phyloP scores from a whole-genome alignment of 2,329 filamentous ascomycete species.

The Aspergillus thermomutatus region DNA sequence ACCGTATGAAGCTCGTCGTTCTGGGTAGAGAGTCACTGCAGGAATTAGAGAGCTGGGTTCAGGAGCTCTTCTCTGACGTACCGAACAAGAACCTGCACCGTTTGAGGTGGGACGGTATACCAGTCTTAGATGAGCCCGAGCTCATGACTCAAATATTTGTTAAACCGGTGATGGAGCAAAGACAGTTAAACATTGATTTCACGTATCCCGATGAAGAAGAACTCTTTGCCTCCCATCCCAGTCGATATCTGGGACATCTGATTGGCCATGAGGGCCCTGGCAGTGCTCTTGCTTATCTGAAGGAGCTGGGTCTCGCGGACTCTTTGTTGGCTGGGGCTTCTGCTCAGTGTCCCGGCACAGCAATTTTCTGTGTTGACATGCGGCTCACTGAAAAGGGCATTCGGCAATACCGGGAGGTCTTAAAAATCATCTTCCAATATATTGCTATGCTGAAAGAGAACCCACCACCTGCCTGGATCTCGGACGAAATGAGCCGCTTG shows the following conservation, averaged over 20 bases:
- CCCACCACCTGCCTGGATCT: constrained; percentile 86
- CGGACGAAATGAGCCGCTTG: constrained; percentile 85
- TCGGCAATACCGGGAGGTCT: constrained; percentile 75
- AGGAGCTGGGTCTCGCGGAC: constrained; percentile 86
- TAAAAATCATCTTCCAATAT: constrained; percentile 86
- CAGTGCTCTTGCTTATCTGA: constrained; percentile 85
- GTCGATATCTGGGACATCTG: constrained; percentile 80
- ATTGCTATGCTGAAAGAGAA: constrained; percentile 78
- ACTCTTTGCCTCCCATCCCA: constrained; percentile 75
- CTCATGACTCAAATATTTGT: constrained; percentile 73
- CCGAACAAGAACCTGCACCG: constrained; percentile 74
- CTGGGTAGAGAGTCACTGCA: constrained; percentile 79
- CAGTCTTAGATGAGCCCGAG: constrained; percentile 59
- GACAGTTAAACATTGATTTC: constrained; percentile 76
- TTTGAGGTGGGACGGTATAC: constrained; percentile 63
- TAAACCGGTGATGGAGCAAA: constrained; percentile 86
- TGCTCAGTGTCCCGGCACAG: constrained; percentile 75
- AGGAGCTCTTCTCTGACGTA: constrained; percentile 76
- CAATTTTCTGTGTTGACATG: constrained; percentile 75
- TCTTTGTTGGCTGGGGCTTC: constrained; percentile 71
- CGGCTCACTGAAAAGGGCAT: constrained; percentile 81
- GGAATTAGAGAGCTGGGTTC: constrained; percentile 77
- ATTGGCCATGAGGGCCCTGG: constrained; percentile 92
- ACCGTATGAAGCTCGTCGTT: constrained; percentile 88
- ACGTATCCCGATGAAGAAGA: constrained; percentile 83